Percentiles rank a stretch among this genome's conserved stretches.
phyloP scores from a whole-genome alignment of 225 moss, liverwort and hornwort genomes.

The Neckera pumila region DNA sequence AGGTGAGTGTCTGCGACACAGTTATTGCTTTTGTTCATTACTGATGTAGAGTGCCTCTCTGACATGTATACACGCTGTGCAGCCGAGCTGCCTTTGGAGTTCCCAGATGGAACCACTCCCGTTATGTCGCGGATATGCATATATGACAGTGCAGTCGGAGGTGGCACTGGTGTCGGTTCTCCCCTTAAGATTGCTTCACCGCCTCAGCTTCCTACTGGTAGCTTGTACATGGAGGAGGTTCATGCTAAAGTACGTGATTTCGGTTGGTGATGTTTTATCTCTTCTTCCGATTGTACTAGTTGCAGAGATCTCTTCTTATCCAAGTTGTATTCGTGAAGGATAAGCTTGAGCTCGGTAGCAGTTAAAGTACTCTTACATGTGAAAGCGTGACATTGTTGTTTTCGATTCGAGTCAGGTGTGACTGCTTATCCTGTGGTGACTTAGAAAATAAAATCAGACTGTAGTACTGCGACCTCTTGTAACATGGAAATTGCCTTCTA shows the following conservation, averaged over 20 bases:
- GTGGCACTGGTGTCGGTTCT: conserved; percentile 72
- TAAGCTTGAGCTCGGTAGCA: not conserved
- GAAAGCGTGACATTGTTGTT: not conserved
- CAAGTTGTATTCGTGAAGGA: not conserved
- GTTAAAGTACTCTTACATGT: not conserved
- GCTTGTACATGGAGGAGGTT: conserved; percentile 97
- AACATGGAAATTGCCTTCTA: conserved; percentile 5
- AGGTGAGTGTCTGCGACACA: conserved; percentile 25
- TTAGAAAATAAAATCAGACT: not conserved
- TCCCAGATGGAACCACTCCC: conserved; percentile 97
- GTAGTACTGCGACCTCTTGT: not conserved
- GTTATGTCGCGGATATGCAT: conserved; percentile 99
- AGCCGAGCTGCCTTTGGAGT: conserved; percentile 99
- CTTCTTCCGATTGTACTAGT: not conserved
- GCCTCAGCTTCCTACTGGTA: conserved; percentile 71
- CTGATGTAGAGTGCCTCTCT: not conserved
- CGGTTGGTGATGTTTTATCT: not conserved
- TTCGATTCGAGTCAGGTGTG: conserved; percentile 9
- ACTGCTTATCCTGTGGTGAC: not conserved
- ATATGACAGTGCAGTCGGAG: conserved; percentile 79
- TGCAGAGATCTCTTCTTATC: not conserved
- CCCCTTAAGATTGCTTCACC: conserved; percentile 82
- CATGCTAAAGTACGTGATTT: conserved; percentile 58
- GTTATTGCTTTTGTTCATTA: not conserved
- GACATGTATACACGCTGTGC: conserved; percentile 13